Evolutionary conservation across 2,329 filamentous ascomycete genomes (phyloP), one percentile per base, ranked within the genome.

Genomic region (Claviceps sp.): DNA sequence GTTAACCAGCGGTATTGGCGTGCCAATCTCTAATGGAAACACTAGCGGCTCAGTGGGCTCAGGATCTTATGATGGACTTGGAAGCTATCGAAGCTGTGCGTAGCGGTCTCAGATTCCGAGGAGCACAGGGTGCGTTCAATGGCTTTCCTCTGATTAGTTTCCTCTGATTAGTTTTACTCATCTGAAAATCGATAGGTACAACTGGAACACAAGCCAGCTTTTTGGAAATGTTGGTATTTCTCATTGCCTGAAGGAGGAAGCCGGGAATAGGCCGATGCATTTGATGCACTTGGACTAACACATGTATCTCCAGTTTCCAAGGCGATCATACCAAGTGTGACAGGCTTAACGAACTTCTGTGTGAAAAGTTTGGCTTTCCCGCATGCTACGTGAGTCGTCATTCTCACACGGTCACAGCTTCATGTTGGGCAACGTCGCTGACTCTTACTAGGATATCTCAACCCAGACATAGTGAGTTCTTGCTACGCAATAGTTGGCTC

Each of bases 171-270:
- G n/a, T n/a, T 26, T 39, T n/a, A 37, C 17, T 48, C n/a, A 39
- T 42, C 5, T 51, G 86, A 53, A 85, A 85, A 60, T 81, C 78
- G 50, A 79, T 63, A 57, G 69, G 71, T 22, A 87, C 85, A 26
- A 90, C 86, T 0, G 81, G 86, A 50, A 88, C 85, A 1, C 86
- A 93, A 67, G 88, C 87, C 1, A 84, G 79, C 3, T 90, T 89
- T 73, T 70, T 66, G 23, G 58, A 60, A 49, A 58, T 64, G 47
- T 57, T 38, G 44, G 54, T 51, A 16, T 29, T 34, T 26, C 23
- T 26, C 23, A 37, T 8, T 54, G 52, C 2, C 54, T 55, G 23
- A 17, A 20, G 22, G 9, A 37, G 40, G n/a, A 37, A 45, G 17
- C 44, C 22, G 17, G 2, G 29, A 34, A 26, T 16, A 37, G 38